Evolutionary conservation across 352 stramenopile genomes (phyloP).

Genomic region (Phytophthora brassicae): DNA sequence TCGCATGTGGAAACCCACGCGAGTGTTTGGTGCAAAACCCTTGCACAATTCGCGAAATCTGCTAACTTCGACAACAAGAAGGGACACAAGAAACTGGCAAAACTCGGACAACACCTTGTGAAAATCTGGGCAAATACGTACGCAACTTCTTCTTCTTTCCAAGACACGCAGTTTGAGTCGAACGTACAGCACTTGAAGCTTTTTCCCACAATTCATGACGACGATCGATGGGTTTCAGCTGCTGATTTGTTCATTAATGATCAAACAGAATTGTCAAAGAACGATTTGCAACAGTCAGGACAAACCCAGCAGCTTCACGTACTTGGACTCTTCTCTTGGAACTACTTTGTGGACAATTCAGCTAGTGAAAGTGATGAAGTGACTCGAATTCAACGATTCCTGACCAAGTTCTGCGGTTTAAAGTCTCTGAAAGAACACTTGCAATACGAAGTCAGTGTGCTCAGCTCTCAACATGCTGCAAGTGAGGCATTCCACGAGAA

Average conservation of each 20-base stretch:
- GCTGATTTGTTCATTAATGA: conserved; percentile 68
- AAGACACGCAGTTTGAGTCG: conserved; percentile 21
- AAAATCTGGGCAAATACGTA: conserved; percentile 32
- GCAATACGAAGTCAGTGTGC: conserved; percentile 51
- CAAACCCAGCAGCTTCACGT: conserved; percentile 31
- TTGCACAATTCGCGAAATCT: conserved; percentile 12
- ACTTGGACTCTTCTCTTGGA: conserved; percentile 58
- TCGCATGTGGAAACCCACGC: conserved; percentile 29
- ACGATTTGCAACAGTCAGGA: conserved; percentile 27
- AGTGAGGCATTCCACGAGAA: conserved; percentile 32
- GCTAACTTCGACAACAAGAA: conserved; percentile 21
- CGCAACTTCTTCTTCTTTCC: not conserved
- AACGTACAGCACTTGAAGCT: conserved; percentile 34
- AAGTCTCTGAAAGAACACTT: conserved; percentile 56
- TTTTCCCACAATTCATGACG: conserved; percentile 32
- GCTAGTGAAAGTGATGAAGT: conserved; percentile 13
- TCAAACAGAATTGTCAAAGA: conserved; percentile 43
- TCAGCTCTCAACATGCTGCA: conserved; percentile 33
- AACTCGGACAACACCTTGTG: conserved; percentile 30
- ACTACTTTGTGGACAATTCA: conserved; percentile 39
- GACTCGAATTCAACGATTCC: conserved; percentile 30
- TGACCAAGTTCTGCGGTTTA: conserved; percentile 47
- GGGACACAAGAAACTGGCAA: conserved; percentile 31
- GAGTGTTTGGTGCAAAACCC: conserved; percentile 38
- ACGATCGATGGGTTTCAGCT: conserved; percentile 18